Conservation (phyloP, 164 flowering plant genomes). For the Buxus sempervirens region DNA sequence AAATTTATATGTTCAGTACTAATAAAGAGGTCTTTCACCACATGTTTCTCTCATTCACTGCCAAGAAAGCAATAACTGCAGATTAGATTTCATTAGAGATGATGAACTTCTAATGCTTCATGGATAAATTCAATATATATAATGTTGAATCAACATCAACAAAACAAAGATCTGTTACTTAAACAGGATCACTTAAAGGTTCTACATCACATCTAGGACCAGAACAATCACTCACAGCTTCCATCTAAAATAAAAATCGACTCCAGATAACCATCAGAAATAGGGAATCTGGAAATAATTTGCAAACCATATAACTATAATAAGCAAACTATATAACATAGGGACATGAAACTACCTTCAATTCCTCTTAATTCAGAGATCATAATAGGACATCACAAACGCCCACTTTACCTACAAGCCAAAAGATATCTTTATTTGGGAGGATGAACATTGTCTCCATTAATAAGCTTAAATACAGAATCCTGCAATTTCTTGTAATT, state of each 20-base stretch:
- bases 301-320: constrained; percentile 33
- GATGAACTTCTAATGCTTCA: no score
- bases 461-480: constrained; percentile 44
- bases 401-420: constrained; percentile 97
- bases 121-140: neutral
- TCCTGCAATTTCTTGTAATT: constrained; percentile 29
- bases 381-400: constrained; percentile 72
- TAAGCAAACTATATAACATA: constrained; percentile 37
- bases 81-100: no score
- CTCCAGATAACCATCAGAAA: constrained; percentile 23
- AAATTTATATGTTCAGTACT: no score
- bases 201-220: constrained; percentile 4
- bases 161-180: neutral
- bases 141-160: neutral
- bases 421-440: constrained; percentile 89
- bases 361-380: constrained; percentile 92
- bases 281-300: constrained; percentile 17
- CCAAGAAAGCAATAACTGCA: no score
- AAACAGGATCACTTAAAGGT: neutral
- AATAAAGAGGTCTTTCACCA: no score
- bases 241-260: neutral
- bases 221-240: neutral
- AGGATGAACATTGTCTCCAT: constrained; percentile 66
- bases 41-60: no score
- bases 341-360: constrained; percentile 92